A percentile compares a stretch with the other conserved stretches of the same genome.
Evolutionary conservation across 306 rosid genomes (phyloP).

Genomic region (Ormosia semicastrata): DNA sequence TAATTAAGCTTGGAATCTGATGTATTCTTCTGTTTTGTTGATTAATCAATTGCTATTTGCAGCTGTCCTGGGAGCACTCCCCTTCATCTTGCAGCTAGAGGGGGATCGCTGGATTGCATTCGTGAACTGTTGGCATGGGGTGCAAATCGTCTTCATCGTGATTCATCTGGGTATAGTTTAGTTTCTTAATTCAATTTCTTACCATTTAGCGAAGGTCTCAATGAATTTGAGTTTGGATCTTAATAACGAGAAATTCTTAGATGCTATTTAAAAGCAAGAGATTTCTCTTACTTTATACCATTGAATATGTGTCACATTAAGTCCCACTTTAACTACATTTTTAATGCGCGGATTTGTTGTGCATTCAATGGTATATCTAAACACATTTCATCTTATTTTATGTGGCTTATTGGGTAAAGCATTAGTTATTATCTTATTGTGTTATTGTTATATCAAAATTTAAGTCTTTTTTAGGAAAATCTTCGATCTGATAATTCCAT

Average conservation of each 20-base stretch:
- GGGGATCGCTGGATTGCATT: constrained; percentile 87
- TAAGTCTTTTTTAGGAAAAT: not conserved
- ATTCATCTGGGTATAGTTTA: constrained; percentile 66
- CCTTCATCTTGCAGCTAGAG: constrained; percentile 90
- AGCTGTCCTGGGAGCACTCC: constrained; percentile 91
- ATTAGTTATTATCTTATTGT: not conserved
- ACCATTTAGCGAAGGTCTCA: not conserved
- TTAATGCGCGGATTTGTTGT: too few species aligned
- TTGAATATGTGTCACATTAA: too few species aligned
- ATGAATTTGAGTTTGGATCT: not conserved
- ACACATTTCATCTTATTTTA: not conserved
- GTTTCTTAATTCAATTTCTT: not conserved
- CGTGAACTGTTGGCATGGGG: constrained; percentile 87
- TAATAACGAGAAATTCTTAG: not conserved
- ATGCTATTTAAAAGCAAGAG: too few species aligned
- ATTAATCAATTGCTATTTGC: constrained; percentile 41
- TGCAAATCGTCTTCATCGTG: constrained; percentile 85
- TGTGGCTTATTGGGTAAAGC: not conserved
- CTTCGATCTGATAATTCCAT: not conserved
- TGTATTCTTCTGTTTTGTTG: not conserved
- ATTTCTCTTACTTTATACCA: too few species aligned
- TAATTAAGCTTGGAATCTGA: not conserved
- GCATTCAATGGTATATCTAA: not conserved
- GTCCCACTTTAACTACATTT: too few species aligned
- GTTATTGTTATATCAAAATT: not conserved